Conservation (phyloP, 1,139 yeast species). For the Pneumocystis canis region DNA sequence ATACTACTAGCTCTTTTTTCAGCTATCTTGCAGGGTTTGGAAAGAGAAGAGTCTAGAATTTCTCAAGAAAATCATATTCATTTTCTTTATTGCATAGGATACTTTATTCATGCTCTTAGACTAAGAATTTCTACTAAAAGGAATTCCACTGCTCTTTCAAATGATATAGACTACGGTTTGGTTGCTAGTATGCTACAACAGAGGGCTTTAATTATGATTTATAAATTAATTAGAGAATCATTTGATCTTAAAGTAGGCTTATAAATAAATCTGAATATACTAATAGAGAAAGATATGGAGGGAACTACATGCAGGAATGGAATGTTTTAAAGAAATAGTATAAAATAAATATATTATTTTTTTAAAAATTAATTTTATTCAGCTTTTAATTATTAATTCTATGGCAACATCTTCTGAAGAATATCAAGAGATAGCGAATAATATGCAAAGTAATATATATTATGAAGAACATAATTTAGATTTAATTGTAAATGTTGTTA, state of each 20-base stretch:
- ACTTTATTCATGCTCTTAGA: conserved; percentile 42
- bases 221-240: conserved; percentile 42
- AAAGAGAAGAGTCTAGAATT: conserved; percentile 28
- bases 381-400: conserved; percentile 37
- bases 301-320: conserved; percentile 55
- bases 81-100: conserved; percentile 49
- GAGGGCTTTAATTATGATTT: conserved; percentile 46
- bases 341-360: conserved; percentile 9
- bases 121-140: conserved; percentile 25
- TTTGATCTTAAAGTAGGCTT: conserved; percentile 25
- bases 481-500: conserved; percentile 45
- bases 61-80: conserved; percentile 29
- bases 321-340: conserved; percentile 53
- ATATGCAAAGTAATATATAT: conserved; percentile 42
- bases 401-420: conserved; percentile 27
- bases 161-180: conserved; percentile 37
- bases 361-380: conserved; percentile 1
- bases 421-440: conserved; percentile 36
- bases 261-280: conserved; percentile 16
- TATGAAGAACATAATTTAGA: conserved; percentile 51
- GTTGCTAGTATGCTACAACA: conserved; percentile 57
- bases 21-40: conserved; percentile 38
- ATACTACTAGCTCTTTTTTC: conserved; percentile 31
- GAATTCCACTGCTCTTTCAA: conserved; percentile 9
- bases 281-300: conserved; percentile 30